Evolutionary conservation across 129 eudicot genomes (phyloP).

Genomic region (Deinandra increscens): DNA sequence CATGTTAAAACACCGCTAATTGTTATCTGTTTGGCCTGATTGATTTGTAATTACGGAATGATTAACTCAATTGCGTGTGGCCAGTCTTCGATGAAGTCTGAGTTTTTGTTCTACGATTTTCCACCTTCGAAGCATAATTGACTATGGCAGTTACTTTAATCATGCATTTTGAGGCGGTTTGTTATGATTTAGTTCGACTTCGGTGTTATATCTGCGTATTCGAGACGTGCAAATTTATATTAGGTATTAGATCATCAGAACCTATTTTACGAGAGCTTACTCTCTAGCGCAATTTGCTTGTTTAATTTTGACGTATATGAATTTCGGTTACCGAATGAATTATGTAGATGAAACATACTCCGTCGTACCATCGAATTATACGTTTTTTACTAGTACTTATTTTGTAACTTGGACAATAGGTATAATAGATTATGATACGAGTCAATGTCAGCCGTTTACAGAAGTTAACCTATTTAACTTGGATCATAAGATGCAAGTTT

Average conservation of each 20-base stretch:
- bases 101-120: conserved; percentile 8
- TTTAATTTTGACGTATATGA: not conserved
- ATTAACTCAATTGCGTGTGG: conserved; percentile 1
- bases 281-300: not conserved
- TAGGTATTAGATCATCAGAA: not conserved
- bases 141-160: not conserved
- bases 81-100: not conserved
- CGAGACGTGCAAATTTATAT: not conserved
- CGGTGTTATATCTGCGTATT: no score
- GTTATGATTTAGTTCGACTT: no score
- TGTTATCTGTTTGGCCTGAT: not conserved
- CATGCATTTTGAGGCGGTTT: conserved; percentile 15
- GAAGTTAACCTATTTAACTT: no score
- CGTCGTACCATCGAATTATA: not conserved
- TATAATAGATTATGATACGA: no score
- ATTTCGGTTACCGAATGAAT: not conserved
- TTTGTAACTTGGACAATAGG: no score
- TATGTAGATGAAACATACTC: not conserved
- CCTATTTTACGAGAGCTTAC: not conserved
- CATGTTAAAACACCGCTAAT: not conserved
- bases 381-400: no score
- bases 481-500: no score
- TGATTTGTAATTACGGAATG: conserved; percentile 4
- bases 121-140: not conserved
- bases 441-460: no score